Evolutionary conservation across 2,329 filamentous ascomycete species (phyloP).

Genomic region (Colletotrichum gloeosporioides): DNA sequence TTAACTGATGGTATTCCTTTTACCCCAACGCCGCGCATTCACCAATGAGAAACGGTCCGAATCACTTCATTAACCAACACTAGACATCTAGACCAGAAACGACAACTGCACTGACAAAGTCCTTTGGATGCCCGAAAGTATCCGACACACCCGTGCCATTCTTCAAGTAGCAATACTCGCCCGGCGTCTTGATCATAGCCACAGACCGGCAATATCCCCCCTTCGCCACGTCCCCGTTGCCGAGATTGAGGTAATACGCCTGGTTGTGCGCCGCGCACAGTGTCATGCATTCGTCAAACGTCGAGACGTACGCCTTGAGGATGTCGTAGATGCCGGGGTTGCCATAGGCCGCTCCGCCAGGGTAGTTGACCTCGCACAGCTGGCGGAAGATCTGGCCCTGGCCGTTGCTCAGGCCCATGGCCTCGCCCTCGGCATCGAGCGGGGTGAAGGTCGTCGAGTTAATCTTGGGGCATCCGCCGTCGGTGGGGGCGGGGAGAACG

Average conservation of each 20-base stretch:
- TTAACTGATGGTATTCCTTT: not conserved
- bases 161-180: conserved; percentile 27
- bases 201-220: conserved; percentile 20
- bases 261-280: conserved; percentile 23
- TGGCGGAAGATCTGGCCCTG: conserved; percentile 15
- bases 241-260: not conserved
- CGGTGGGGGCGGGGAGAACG: conserved; percentile 18
- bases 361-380: conserved; percentile 24
- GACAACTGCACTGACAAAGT: conserved; percentile 19
- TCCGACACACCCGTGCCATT: conserved; percentile 23
- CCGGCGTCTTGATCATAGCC: conserved; percentile 22
- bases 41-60: not conserved
- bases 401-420: not conserved
- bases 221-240: not conserved
- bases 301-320: conserved; percentile 23
- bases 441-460: conserved; percentile 23
- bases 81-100: not conserved
- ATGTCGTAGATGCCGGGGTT: conserved; percentile 24
- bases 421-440: not conserved
- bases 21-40: not conserved
- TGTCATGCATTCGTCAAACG: conserved; percentile 24
- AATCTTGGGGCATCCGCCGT: conserved; percentile 23
- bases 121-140: conserved; percentile 3
- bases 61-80: not conserved
- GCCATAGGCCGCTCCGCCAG: conserved; percentile 9